Conservation (phyloP, 495 filamentous ascomycete species). For the Cryomyces antarcticus region DNA sequence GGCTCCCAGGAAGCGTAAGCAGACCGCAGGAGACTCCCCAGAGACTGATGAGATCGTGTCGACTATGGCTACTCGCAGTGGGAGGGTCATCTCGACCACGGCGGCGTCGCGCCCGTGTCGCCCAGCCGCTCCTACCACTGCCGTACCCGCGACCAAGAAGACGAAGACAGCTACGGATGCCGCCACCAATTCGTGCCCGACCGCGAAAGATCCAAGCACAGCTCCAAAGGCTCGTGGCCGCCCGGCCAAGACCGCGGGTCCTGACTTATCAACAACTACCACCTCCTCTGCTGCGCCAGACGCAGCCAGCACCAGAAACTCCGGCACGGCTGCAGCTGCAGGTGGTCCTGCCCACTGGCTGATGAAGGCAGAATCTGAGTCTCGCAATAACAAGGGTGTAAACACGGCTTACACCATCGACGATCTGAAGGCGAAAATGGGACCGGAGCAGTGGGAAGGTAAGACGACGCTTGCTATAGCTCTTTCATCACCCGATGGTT, state of each 20-base stretch:
- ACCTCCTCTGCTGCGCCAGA: neutral
- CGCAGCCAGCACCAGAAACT: neutral
- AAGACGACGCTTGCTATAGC: neutral
- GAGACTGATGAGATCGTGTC: no score
- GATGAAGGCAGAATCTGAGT: slow-evolving; percentile 86
- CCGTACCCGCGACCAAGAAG: no score
- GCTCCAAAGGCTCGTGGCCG: neutral
- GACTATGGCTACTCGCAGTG: no score
- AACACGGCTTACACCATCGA: slow-evolving; percentile 92
- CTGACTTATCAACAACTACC: no score
- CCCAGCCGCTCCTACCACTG: no score
- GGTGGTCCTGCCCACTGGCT: slow-evolving; percentile 45
- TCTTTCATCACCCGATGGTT: neutral
- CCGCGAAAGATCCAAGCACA: neutral
- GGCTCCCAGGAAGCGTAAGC: no score
- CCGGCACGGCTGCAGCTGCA: neutral
- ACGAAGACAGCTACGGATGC: no score
- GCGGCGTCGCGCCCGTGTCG: no score
- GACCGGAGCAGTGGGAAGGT: slow-evolving; percentile 84
- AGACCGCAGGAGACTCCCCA: no score
- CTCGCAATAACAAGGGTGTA: slow-evolving; percentile 63
- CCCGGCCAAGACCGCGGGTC: neutral
- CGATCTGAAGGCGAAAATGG: slow-evolving; percentile 46
- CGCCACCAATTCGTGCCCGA: no score
- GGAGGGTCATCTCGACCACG: no score